Conservation (phyloP, 257 asterid species). For the Solanum tacnaense region DNA sequence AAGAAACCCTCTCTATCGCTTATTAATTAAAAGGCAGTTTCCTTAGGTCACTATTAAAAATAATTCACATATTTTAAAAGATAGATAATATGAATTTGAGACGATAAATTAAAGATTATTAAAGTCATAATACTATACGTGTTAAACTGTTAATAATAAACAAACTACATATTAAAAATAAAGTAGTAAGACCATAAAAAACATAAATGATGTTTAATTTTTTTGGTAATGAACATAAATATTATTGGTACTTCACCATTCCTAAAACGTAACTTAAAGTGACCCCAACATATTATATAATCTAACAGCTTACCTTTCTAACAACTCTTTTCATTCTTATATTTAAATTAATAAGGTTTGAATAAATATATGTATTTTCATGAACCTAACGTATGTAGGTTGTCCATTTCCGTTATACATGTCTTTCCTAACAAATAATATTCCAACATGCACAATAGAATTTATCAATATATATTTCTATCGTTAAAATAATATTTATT, state of each 20-base stretch:
- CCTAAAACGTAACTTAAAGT: not conserved
- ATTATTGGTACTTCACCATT: not conserved
- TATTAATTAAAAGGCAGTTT: not conserved
- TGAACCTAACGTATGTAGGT: not conserved
- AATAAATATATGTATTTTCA: not conserved
- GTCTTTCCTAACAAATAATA: not conserved
- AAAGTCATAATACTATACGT: not conserved
- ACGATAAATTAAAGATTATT: not conserved
- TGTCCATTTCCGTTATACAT: not conserved
- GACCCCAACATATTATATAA: not conserved
- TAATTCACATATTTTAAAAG: not conserved
- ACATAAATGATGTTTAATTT: not conserved
- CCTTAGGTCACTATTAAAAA: not conserved
- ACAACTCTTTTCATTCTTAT: not conserved
- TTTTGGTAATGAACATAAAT: not conserved
- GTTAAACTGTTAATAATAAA: not conserved
- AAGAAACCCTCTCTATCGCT: not conserved
- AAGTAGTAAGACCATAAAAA: not conserved
- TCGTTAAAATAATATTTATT: not conserved
- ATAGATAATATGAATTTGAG: not conserved
- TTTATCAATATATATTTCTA: too few relatives aligned
- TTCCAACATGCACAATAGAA: not conserved
- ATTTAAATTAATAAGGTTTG: not conserved
- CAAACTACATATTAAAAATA: not conserved
- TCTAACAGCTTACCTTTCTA: not conserved